These are phyloP conservation scores for Colletotrichum gloeosporioides DNA, from an alignment of 2,329 filamentous ascomycete species.

Conservation along the genomic window DNA sequence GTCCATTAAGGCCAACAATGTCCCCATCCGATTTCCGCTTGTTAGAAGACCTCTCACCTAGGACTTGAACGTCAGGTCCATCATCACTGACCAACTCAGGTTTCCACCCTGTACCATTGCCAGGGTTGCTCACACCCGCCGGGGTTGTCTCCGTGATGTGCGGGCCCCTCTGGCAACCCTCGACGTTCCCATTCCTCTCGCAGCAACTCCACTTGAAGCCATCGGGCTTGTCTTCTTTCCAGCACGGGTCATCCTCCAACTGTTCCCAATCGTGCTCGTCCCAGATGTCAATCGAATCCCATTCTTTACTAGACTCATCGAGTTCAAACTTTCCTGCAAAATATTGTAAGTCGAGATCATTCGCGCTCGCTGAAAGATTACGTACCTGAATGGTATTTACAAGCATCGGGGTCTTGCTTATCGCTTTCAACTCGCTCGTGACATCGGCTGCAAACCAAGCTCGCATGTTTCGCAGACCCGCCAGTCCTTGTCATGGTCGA, in stretches of 20 bases:
- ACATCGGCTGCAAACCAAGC: not conserved
- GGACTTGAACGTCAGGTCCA: not conserved
- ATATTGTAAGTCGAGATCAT: not conserved
- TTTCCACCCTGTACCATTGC: not conserved
- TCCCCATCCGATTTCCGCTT: not conserved
- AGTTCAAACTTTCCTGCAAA: not conserved
- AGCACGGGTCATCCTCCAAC: not conserved
- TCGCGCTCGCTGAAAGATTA: no score
- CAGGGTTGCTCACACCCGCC: not conserved
- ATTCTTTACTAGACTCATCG: not conserved
- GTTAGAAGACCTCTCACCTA: not conserved
- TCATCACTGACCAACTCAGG: not conserved
- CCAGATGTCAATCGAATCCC: not conserved
- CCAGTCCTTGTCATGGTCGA: not conserved
- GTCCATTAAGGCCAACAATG: not conserved
- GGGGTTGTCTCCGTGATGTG: not conserved
- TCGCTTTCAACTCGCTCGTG: not conserved
- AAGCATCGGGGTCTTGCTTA: not conserved
- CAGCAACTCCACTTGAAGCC: slow-evolving; percentile 12
- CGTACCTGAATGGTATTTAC: not conserved
- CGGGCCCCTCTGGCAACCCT: not conserved
- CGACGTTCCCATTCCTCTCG: not conserved
- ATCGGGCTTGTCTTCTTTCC: not conserved
- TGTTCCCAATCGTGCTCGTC: not conserved
- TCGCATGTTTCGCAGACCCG: not conserved